A percentile compares a stretch with the other conserved stretches of the same genome.
Evolutionary conservation across 1,139 yeast genomes (phyloP).

Genomic region (Kodamaea arcana): DNA sequence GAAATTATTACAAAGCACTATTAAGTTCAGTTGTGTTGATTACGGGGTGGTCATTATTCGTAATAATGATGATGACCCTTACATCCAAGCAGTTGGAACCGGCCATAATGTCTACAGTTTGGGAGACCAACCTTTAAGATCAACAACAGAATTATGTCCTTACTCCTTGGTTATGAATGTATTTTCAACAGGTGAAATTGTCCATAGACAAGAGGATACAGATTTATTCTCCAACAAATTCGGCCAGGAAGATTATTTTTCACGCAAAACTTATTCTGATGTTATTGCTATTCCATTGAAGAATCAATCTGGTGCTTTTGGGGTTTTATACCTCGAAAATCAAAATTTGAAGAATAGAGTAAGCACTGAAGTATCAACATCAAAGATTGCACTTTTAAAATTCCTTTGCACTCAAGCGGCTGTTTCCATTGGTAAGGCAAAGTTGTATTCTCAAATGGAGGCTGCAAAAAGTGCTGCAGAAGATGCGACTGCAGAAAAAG

Average conservation of each 20-base stretch:
- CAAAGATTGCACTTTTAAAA: constrained; percentile 39
- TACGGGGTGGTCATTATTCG: constrained; percentile 44
- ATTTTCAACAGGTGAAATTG: constrained; percentile 34
- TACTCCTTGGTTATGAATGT: constrained; percentile 37
- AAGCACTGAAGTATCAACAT: constrained; percentile 22
- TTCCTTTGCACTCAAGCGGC: constrained; percentile 53
- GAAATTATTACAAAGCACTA: constrained; percentile 39
- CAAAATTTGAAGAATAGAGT: constrained; percentile 15
- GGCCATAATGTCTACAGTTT: constrained; percentile 31
- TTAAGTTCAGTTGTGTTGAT: constrained; percentile 41
- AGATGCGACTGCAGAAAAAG: constrained; percentile 57
- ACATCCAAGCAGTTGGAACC: constrained; percentile 44
- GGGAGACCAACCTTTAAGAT: constrained; percentile 37
- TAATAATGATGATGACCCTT: constrained; percentile 27
- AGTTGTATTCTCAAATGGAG: constrained; percentile 47
- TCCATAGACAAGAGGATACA: constrained; percentile 36
- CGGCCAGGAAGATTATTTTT: constrained; percentile 40
- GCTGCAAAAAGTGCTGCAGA: constrained; percentile 54
- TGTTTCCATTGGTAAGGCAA: constrained; percentile 48
- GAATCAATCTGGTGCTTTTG: constrained; percentile 39
- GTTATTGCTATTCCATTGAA: constrained; percentile 48
- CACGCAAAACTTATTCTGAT: constrained; percentile 29
- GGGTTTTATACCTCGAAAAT: constrained; percentile 48
- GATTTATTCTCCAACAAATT: constrained; percentile 33
- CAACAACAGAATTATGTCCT: constrained; percentile 46